phyloP scores from a whole-genome alignment of 2,329 filamentous ascomycete genomes.

The Fusarium duplospermum region DNA sequence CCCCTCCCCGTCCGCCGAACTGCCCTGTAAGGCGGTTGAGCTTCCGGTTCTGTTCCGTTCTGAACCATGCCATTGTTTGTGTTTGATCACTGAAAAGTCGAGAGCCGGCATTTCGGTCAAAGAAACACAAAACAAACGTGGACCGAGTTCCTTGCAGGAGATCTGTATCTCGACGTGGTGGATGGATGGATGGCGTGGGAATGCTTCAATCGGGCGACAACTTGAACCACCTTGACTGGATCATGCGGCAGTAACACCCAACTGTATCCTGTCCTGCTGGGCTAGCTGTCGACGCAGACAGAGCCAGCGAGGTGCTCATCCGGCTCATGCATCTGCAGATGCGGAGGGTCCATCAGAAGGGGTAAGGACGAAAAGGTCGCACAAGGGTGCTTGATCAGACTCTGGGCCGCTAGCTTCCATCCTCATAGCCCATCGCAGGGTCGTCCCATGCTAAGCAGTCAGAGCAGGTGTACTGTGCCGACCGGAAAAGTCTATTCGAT shows the following conservation, averaged over 20 bases:
- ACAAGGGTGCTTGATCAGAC: slow-evolving; percentile 27
- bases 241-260: slow-evolving; percentile 34
- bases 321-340: slow-evolving; percentile 39
- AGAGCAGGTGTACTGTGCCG: slow-evolving; percentile 39
- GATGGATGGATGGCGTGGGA: slow-evolving; percentile 19
- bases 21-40: slow-evolving; percentile 24
- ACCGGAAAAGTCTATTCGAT: slow-evolving; percentile 39
- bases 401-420: slow-evolving; percentile 30
- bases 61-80: neutral
- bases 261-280: slow-evolving; percentile 25
- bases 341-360: slow-evolving; percentile 38
- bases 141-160: slow-evolving; percentile 18
- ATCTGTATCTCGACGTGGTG: slow-evolving; percentile 28
- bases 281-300: neutral
- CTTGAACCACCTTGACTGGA: slow-evolving; percentile 23
- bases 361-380: slow-evolving; percentile 33
- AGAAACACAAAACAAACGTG: slow-evolving; percentile 1
- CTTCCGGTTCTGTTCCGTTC: slow-evolving; percentile 6
- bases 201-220: slow-evolving; percentile 14
- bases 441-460: slow-evolving; percentile 31
- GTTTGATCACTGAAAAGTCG: neutral
- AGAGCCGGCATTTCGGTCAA: neutral
- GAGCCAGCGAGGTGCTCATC: slow-evolving; percentile 25
- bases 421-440: slow-evolving; percentile 36
- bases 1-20: slow-evolving; percentile 21